These are phyloP conservation scores for Candida mesenterica DNA, from an alignment of 1,139 yeast genomes.

Conservation along the genomic window DNA sequence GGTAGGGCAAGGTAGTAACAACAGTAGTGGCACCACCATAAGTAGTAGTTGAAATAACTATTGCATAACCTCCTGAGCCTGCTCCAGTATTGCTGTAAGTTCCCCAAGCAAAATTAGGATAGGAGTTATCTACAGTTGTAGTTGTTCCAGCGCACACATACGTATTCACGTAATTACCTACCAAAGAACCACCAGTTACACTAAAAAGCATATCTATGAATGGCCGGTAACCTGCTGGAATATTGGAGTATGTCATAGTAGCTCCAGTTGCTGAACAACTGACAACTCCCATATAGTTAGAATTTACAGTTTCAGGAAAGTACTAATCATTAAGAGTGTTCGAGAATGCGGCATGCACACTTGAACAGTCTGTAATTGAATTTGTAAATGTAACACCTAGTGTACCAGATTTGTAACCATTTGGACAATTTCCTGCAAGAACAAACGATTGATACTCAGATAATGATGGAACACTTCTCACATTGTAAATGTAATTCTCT, in stretches of 20 bases:
- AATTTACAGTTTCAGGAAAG: conserved; percentile 14
- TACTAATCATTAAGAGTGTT: conserved; percentile 22
- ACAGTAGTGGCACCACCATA: conserved; percentile 6
- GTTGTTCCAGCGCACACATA: conserved; percentile 12
- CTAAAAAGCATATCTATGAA: conserved; percentile 19
- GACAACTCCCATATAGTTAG: conserved; percentile 7
- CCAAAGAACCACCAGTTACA: conserved; percentile 4
- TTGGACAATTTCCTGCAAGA: conserved; percentile 22
- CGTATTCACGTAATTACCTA: conserved; percentile 8
- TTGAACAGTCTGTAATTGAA: conserved; percentile 21
- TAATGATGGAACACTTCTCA: conserved; percentile 15
- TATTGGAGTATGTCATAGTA: conserved; percentile 16
- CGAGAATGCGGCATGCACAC: conserved; percentile 21
- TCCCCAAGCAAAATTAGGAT: conserved; percentile 11
- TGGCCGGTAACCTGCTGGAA: conserved; percentile 31
- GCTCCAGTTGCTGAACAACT: conserved; percentile 17
- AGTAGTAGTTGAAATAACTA: conserved; percentile 22
- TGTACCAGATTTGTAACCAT: conserved; percentile 23
- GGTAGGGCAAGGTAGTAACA: conserved; percentile 16
- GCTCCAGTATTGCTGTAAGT: conserved; percentile 13
- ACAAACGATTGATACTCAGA: conserved; percentile 15
- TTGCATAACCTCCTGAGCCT: conserved; percentile 21
- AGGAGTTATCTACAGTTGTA: conserved; percentile 1
- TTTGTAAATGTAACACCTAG: conserved; percentile 18
- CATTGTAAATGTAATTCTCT: conserved; percentile 1